A percentile compares a stretch with the other conserved stretches of the same genome.
Conservation (phyloP, 345 rosid species). For the Durio zibethinus region DNA sequence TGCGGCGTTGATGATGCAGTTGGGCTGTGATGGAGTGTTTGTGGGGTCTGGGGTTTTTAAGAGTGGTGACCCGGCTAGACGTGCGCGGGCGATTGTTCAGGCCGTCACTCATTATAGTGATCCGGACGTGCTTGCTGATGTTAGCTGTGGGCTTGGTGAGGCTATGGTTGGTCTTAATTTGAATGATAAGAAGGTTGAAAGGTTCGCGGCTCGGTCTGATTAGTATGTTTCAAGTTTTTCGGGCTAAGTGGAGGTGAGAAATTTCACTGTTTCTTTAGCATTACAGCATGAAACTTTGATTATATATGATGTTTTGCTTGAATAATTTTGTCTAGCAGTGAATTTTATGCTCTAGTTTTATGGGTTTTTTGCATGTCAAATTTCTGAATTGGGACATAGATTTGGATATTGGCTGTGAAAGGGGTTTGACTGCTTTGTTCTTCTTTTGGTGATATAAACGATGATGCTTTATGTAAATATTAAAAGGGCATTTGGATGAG, state of each 20-base stretch:
- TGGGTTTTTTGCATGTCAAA: background rate
- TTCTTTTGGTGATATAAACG: background rate
- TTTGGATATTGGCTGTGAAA: background rate
- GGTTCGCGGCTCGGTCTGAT: constrained; percentile 68
- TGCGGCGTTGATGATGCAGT: constrained; percentile 77
- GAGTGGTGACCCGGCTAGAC: constrained; percentile 59
- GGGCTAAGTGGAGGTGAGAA: constrained; percentile 4
- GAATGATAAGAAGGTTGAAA: constrained; percentile 60
- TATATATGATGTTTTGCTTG: background rate
- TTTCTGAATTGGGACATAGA: background rate
- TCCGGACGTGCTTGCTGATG: constrained; percentile 56
- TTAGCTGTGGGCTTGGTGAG: constrained; percentile 67
- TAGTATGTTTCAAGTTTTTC: background rate
- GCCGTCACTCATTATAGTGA: constrained; percentile 65
- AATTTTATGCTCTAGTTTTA: background rate
- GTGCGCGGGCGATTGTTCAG: constrained; percentile 69
- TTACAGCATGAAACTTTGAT: background rate
- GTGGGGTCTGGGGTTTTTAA: constrained; percentile 71
- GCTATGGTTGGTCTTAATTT: constrained; percentile 78
- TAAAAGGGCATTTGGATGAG: no score
- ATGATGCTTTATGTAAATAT: background rate
- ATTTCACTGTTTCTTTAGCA: background rate
- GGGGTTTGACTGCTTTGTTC: background rate
- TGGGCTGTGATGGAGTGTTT: constrained; percentile 70
- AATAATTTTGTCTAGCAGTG: background rate